Conservation (phyloP, 2,329 filamentous ascomycete genomes). For the Talaromyces piceae region DNA sequence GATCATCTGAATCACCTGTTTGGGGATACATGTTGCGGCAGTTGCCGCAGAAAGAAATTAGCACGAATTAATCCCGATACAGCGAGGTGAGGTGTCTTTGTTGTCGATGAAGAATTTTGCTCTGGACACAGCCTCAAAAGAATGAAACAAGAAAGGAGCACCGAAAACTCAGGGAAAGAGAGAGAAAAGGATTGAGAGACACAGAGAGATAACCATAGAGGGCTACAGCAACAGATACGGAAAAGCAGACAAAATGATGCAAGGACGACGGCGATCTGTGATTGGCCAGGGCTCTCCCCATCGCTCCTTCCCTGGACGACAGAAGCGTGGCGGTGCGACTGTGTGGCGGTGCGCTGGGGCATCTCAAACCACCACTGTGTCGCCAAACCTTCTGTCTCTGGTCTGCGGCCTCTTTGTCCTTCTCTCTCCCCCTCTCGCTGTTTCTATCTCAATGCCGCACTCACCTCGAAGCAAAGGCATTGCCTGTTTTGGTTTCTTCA, state of each 20-base stretch:
- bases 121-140: background rate
- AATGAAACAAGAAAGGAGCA: background rate
- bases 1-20: constrained; percentile 28
- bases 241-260: too few relatives aligned
- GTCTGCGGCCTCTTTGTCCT: too few relatives aligned
- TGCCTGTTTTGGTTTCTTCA: background rate
- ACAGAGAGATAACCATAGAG: too few relatives aligned
- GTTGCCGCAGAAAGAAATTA: background rate
- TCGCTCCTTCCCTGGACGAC: background rate
- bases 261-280: background rate
- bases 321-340: background rate
- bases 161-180: background rate
- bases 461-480: background rate
- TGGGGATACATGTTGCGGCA: constrained; percentile 20
- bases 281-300: background rate
- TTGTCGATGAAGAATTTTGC: background rate
- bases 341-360: background rate
- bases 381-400: background rate
- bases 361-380: background rate
- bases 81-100: background rate
- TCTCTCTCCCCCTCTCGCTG: too few relatives aligned
- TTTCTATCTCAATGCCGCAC: background rate
- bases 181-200: background rate
- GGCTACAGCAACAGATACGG: background rate
- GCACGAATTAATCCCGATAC: background rate